Conservation (phyloP, 352 stramenopile species). For the Phytophthora parvispora region DNA sequence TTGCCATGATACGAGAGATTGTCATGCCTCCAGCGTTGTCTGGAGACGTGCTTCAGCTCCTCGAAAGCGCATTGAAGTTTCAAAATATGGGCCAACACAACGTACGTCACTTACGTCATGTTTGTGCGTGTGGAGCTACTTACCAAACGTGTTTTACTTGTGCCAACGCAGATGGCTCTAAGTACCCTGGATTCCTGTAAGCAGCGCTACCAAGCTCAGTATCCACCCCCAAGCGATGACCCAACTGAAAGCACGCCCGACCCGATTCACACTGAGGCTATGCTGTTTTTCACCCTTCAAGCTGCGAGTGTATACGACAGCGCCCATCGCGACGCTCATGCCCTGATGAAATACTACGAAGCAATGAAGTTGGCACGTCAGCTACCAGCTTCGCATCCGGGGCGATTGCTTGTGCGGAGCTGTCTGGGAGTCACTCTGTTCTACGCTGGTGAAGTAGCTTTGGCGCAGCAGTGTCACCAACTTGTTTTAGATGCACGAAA, state of each 20-base stretch:
- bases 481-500: slow-evolving; percentile 56
- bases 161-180: slow-evolving; percentile 65
- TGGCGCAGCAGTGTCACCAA: slow-evolving; percentile 69
- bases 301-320: slow-evolving; percentile 70
- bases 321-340: slow-evolving; percentile 54
- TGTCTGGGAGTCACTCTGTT: slow-evolving; percentile 68
- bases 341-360: slow-evolving; percentile 59
- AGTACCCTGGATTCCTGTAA: slow-evolving; percentile 57
- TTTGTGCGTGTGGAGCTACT: neutral
- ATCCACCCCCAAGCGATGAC: slow-evolving; percentile 1
- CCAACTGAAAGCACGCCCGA: neutral
- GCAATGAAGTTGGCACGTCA: slow-evolving; percentile 51
- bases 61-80: slow-evolving; percentile 70
- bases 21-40: slow-evolving; percentile 55
- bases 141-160: neutral
- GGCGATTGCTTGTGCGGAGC: slow-evolving; percentile 53
- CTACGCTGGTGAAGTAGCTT: slow-evolving; percentile 54
- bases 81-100: slow-evolving; percentile 76
- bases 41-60: slow-evolving; percentile 45
- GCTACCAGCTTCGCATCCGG: slow-evolving; percentile 46
- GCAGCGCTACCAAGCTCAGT: slow-evolving; percentile 40
- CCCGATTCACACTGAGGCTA: slow-evolving; percentile 36
- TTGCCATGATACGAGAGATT: slow-evolving; percentile 72
- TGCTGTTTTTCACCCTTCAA: slow-evolving; percentile 65
- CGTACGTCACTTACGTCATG: slow-evolving; percentile 35